phyloP scores from a whole-genome alignment of 1,139 yeast species.

The Pichia sp. region DNA sequence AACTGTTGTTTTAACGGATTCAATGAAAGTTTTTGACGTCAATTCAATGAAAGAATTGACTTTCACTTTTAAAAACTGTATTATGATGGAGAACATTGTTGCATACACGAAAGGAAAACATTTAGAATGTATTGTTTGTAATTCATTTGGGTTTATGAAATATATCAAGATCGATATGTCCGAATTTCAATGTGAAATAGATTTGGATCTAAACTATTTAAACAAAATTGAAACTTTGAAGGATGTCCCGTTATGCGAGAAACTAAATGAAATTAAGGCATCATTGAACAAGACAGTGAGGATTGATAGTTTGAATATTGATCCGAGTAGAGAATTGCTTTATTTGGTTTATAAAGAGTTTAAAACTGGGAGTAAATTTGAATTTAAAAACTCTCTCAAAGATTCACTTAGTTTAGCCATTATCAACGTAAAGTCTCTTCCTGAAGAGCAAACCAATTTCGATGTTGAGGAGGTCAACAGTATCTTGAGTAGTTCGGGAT shows the following conservation, averaged over 20 bases:
- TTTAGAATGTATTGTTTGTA: constrained; percentile 3
- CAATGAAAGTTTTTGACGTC: background rate
- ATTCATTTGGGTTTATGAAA: constrained; percentile 13
- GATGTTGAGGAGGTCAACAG: constrained; percentile 7
- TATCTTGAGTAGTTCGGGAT: background rate
- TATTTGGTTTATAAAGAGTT: constrained; percentile 15
- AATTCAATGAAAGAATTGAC: background rate
- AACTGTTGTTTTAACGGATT: background rate
- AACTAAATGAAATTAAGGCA: constrained; percentile 10
- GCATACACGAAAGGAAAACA: constrained; percentile 6
- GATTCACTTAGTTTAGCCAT: no score
- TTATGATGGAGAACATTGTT: constrained; percentile 12
- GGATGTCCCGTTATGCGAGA: constrained; percentile 14
- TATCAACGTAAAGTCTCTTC: no score
- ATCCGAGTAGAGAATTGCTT: constrained; percentile 13
- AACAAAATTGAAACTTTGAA: constrained; percentile 7
- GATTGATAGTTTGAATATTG: constrained; percentile 12
- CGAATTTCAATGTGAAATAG: background rate
- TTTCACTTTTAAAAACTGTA: background rate
- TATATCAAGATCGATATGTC: constrained; percentile 2
- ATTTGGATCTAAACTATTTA: constrained; percentile 14
- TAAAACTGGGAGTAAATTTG: constrained; percentile 12
- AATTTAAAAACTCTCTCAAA: constrained; percentile 2
- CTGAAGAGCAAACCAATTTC: no score
- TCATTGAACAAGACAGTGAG: no score